Conservation (phyloP, 768 basidiomycete species). For the Cystofilobasidium ferigula region DNA sequence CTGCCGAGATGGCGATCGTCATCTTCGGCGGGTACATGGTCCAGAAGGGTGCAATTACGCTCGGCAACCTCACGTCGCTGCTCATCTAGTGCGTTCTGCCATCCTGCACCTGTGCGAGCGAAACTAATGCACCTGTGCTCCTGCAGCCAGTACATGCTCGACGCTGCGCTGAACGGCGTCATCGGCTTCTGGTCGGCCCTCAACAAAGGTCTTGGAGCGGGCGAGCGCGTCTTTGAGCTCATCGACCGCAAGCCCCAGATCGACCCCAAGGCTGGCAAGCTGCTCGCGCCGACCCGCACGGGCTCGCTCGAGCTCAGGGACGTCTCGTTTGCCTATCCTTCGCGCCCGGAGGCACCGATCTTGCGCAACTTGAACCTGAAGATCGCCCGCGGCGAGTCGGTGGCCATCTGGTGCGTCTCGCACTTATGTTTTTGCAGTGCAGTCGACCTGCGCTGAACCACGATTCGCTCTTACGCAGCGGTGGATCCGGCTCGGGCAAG, state of each 20-base stretch:
- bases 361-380: constrained; percentile 11
- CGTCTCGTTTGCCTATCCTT: constrained; percentile 23
- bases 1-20: constrained; percentile 14
- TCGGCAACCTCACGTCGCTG: constrained; percentile 21
- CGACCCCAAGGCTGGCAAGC: constrained; percentile 2
- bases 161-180: constrained; percentile 12
- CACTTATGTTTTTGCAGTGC: background rate
- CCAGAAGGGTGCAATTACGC: constrained; percentile 15
- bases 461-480: background rate
- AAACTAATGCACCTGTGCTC: background rate
- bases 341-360: constrained; percentile 19
- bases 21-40: constrained; percentile 24
- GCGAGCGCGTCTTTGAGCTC: constrained; percentile 25
- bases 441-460: background rate
- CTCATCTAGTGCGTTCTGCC: constrained; percentile 15
- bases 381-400: constrained; percentile 21
- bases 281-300: constrained; percentile 1
- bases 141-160: constrained; percentile 19
- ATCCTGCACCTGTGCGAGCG: too few species aligned
- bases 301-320: constrained; percentile 12
- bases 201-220: constrained; percentile 26
- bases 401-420: constrained; percentile 18
- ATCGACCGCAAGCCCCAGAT: constrained; percentile 26
- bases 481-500: constrained; percentile 14
- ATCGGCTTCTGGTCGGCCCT: constrained; percentile 23